Conservation (phyloP, 441 rosid species). For the Pelargonium fulgidum region DNA sequence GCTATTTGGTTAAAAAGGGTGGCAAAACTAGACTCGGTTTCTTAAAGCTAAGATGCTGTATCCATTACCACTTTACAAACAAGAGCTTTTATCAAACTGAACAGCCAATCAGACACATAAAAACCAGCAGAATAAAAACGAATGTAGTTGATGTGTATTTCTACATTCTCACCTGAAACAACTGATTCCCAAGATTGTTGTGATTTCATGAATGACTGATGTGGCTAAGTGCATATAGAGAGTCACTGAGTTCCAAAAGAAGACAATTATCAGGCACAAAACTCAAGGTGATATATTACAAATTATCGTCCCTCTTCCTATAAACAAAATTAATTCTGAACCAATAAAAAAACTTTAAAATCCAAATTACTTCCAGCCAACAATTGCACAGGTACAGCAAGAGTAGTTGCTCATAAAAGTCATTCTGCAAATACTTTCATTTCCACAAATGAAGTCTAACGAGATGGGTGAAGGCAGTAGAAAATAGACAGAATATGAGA, state of each 20-base stretch:
- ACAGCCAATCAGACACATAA: neutral
- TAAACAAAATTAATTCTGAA: neutral
- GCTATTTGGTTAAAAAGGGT: neutral
- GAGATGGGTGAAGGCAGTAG: neutral
- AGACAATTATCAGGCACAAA: slow-evolving; percentile 19
- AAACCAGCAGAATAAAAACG: neutral
- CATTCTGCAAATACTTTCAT: neutral
- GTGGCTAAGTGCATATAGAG: slow-evolving; percentile 84
- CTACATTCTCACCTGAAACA: slow-evolving; percentile 78
- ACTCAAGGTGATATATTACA: neutral
- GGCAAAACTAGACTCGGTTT: neutral
- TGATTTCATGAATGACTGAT: slow-evolving; percentile 87
- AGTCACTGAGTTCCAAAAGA: slow-evolving; percentile 38
- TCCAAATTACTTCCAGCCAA: neutral
- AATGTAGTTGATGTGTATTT: slow-evolving; percentile 1
- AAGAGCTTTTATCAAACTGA: neutral
- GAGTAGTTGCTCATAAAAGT: neutral
- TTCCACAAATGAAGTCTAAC: neutral
- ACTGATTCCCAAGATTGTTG: slow-evolving; percentile 77
- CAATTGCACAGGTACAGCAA: neutral
- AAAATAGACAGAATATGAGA: neutral
- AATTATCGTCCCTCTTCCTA: too few relatives aligned
- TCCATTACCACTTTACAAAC: neutral
- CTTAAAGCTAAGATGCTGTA: neutral
- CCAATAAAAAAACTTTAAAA: neutral